Percentiles rank a stretch among this genome's conserved stretches.
Evolutionary conservation across 2,329 filamentous ascomycete species (phyloP).

Genomic region (Pseudogymnoascus sp.): DNA sequence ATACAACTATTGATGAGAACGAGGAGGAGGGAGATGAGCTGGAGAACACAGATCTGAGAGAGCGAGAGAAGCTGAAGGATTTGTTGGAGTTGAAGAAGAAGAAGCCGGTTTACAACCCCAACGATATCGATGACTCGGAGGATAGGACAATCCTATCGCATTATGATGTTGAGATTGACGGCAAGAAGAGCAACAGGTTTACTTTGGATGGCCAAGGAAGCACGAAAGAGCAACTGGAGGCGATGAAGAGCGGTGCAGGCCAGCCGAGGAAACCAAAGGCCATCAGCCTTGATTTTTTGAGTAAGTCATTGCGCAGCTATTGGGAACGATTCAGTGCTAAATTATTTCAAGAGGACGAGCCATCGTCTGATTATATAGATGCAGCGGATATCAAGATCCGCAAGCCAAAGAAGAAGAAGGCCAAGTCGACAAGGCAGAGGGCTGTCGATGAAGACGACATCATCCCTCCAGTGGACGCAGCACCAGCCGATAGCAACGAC

Average conservation of each 20-base stretch:
- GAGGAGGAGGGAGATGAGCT: conserved; percentile 88
- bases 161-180: conserved; percentile 90
- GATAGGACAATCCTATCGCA: conserved; percentile 69
- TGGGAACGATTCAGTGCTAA: conserved; percentile 8
- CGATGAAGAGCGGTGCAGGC: conserved; percentile 40
- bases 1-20: conserved; percentile 74
- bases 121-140: conserved; percentile 58
- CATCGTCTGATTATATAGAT: conserved; percentile 81
- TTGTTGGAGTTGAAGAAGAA: conserved; percentile 83
- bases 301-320: conserved; percentile 29
- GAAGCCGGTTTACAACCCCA: conserved; percentile 80
- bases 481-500: conserved; percentile 32
- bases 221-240: conserved; percentile 55
- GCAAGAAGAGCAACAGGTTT: conserved; percentile 82
- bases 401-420: conserved; percentile 89
- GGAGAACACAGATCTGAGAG: conserved; percentile 65
- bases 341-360: conserved; percentile 48
- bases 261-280: conserved; percentile 58
- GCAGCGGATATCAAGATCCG: conserved; percentile 82
- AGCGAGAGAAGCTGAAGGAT: conserved; percentile 65
- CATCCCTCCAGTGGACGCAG: conserved; percentile 37
- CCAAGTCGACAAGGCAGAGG: conserved; percentile 65
- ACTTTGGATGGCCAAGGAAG: conserved; percentile 74
- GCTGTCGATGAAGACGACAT: conserved; percentile 55
- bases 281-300: conserved; percentile 68